Conservation (phyloP, 73 alveolate genomes). For the Effrenium voratum region DNA sequence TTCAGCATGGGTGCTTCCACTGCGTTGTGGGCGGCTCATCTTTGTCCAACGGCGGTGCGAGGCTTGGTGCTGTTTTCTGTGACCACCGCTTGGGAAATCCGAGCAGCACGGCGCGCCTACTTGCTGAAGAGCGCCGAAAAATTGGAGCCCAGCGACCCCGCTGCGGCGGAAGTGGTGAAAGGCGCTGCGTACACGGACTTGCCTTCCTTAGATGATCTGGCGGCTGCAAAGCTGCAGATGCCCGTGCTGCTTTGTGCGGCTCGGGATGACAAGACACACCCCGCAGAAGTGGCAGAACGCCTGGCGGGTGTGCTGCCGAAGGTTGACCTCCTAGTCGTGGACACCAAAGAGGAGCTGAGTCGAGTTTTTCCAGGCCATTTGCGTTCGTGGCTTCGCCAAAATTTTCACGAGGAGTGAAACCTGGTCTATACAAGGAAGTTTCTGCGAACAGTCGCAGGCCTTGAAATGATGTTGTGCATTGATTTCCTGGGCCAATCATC, state of each 20-base stretch:
- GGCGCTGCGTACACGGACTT: constrained; percentile 65
- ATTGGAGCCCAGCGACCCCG: constrained; percentile 53
- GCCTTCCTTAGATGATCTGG: constrained; percentile 54
- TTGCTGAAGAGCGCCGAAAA: constrained; percentile 44
- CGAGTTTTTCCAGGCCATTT: constrained; percentile 46
- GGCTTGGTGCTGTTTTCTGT: constrained; percentile 75
- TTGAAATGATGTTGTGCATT: no score
- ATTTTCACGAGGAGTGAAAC: constrained; percentile 13
- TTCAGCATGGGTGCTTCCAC: constrained; percentile 89
- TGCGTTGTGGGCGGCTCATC: constrained; percentile 70
- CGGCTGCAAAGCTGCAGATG: constrained; percentile 51
- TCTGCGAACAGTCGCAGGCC: no score
- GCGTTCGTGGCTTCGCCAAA: constrained; percentile 35
- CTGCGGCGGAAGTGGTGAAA: constrained; percentile 59
- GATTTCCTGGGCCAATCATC: no score
- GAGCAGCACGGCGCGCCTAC: constrained; percentile 70
- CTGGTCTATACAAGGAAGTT: no score
- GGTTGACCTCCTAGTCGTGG: constrained; percentile 40
- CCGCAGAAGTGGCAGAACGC: constrained; percentile 75
- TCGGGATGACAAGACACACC: constrained; percentile 83
- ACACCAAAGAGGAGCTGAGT: constrained; percentile 55
- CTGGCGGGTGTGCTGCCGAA: constrained; percentile 52
- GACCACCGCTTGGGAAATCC: constrained; percentile 71
- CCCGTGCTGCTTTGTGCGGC: constrained; percentile 91
- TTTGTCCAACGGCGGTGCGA: constrained; percentile 59